Percentiles rank a stretch among this genome's conserved stretches.
Evolutionary conservation across 2,329 filamentous ascomycete genomes (phyloP).

Genomic region (Diaporthe aspalathi): DNA sequence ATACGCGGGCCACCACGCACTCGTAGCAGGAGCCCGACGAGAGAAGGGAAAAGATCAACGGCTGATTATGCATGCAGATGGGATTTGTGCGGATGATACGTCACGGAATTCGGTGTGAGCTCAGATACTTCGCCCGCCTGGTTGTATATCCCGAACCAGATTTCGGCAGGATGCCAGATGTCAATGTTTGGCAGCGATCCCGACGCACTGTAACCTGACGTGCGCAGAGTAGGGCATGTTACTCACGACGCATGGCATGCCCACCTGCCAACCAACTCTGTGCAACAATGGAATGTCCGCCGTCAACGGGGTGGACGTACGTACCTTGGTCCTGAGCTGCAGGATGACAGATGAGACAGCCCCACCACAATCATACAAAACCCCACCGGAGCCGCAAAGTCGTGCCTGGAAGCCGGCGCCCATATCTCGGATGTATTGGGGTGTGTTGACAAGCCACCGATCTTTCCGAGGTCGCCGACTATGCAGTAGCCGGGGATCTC

Average conservation of each 20-base stretch:
- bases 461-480: conserved; percentile 24
- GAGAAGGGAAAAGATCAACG: neutral
- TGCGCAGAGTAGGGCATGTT: neutral
- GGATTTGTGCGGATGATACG: neutral
- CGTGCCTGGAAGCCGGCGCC: neutral
- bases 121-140: neutral
- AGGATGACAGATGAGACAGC: neutral
- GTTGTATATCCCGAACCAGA: neutral
- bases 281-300: conserved; percentile 1
- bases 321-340: neutral
- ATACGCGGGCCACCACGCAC: neutral
- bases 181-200: neutral
- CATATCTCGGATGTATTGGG: neutral
- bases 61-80: neutral
- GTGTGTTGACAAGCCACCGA: neutral
- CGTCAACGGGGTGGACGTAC: neutral
- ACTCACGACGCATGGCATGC: neutral
- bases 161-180: too few species aligned
- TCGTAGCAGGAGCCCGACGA: neutral
- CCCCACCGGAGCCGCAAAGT: conserved; percentile 2
- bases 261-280: conserved; percentile 1
- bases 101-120: neutral
- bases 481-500: neutral
- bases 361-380: neutral
- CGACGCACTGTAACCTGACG: neutral